phyloP scores from a whole-genome alignment of 306 rosid genomes.

The Luffa aegyptiaca region DNA sequence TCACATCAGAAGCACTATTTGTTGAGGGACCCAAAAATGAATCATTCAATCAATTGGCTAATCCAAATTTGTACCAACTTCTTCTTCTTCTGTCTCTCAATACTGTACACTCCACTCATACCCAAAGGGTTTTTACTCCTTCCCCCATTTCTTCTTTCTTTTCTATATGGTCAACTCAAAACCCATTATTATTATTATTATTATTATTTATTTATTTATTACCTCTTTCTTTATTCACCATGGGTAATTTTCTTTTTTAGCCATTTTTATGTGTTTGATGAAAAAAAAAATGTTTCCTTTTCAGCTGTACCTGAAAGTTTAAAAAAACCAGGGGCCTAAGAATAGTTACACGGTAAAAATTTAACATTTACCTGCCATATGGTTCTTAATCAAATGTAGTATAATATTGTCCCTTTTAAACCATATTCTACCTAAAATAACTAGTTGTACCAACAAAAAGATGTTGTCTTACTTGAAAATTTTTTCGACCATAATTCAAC shows the following conservation, averaged over 20 bases:
- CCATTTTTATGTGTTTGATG: background rate
- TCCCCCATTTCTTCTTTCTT: background rate
- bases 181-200: background rate
- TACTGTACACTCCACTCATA: constrained; percentile 2
- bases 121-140: constrained; percentile 1
- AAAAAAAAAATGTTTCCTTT: background rate
- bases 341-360: too few relatives aligned
- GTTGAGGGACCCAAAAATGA: constrained; percentile 14
- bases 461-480: too few relatives aligned
- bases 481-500: too few relatives aligned
- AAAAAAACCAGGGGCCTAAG: too few relatives aligned
- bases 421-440: too few relatives aligned
- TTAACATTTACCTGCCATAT: too few relatives aligned
- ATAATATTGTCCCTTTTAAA: too few relatives aligned
- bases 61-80: constrained; percentile 12
- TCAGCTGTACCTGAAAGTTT: background rate
- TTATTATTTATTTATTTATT: background rate
- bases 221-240: background rate
- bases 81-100: constrained; percentile 5
- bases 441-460: too few relatives aligned
- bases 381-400: too few relatives aligned
- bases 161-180: background rate
- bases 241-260: background rate
- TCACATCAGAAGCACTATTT: constrained; percentile 1
- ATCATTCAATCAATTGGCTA: constrained; percentile 15